Base-by-base conservation (phyloP, 169 alveolate species). In the Prorocentrum cordatum region DNA sequence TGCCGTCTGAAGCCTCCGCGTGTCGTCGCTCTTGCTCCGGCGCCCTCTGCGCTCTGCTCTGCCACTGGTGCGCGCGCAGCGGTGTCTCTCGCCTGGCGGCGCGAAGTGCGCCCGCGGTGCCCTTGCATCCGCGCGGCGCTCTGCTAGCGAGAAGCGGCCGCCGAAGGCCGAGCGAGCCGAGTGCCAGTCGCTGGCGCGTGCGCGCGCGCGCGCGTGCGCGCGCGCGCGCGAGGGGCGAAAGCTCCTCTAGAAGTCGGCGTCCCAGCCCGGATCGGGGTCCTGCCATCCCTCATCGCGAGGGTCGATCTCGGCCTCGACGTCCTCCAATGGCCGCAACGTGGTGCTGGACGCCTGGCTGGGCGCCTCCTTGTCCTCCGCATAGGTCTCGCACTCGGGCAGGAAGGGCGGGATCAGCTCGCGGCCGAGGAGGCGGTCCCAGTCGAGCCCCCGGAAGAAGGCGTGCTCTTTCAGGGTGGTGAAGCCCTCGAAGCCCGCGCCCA, bases 201-300 rank as follows among this genome's bases (percentile, higher is more conserved):
- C n/a, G n/a, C n/a, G n/a, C n/a, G n/a, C n/a, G n/a, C n/a, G n/a
- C n/a, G n/a, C n/a, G n/a, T n/a, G n/a, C n/a, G n/a, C n/a, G n/a
- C n/a, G n/a, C n/a, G n/a, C n/a, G n/a, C n/a, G n/a, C n/a, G n/a
- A n/a, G n/a, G n/a, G n/a, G n/a, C n/a, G n/a, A n/a, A n/a, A n/a
- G n/a, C n/a, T n/a, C n/a, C n/a, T n/a, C n/a, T n/a, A 75, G 59
- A 75, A 75, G 29, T 75, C 86, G 29, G 72, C 61, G 35, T 75
- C 86, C 86, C 86, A 75, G 24, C 86, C 86, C 9, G 86, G 86
- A 75, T 71, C 67, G 0, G 86, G 86, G 24, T 75, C 86, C 86
- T 75, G 35, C 27, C 20, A 3, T 14, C 61, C 20, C 20, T 6
- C 61, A 3, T 4, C 4, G 61, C 24, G 20, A 20, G 6, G 61